Conservation (phyloP, 2,329 filamentous ascomycete genomes). For the Bipolaris victoriae region DNA sequence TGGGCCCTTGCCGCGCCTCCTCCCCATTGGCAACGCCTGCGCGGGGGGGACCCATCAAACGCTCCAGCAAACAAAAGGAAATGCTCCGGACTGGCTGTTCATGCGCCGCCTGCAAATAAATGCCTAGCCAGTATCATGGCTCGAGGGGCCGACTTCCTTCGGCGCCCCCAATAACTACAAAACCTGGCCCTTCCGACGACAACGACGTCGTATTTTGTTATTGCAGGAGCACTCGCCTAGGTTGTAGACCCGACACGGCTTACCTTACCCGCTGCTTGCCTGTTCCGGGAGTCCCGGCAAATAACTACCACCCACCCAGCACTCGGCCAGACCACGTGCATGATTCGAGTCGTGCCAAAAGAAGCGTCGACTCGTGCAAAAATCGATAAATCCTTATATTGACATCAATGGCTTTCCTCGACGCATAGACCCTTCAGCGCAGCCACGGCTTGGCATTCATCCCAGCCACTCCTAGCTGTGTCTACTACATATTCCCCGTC, state of each 20-base stretch:
- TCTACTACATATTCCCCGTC: not conserved
- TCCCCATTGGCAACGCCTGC: conserved; percentile 6
- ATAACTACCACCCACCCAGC: not conserved
- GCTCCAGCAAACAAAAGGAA: conserved; percentile 18
- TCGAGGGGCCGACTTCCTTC: not conserved
- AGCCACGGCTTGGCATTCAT: not conserved
- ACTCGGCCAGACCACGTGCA: not conserved
- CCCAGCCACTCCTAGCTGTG: not conserved
- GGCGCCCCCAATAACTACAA: not conserved
- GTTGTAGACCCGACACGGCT: not conserved
- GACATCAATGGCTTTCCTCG: not conserved
- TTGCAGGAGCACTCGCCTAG: conserved; percentile 6
- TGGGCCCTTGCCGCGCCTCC: not conserved
- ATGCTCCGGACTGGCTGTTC: conserved; percentile 12
- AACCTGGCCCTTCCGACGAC: not conserved
- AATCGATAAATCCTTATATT: not conserved
- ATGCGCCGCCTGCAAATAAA: conserved; percentile 1
- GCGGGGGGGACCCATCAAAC: conserved; percentile 12
- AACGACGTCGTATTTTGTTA: conserved; percentile 9
- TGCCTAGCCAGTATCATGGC: not conserved
- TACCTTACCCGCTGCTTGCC: conserved; percentile 5
- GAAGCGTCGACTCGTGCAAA: too few species aligned
- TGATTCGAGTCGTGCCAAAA: not conserved
- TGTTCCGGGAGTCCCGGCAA: conserved; percentile 1
- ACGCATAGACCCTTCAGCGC: not conserved